A percentile compares a stretch with the other conserved stretches of the same genome.
Evolutionary conservation across 169 alveolate species (phyloP).

Genomic region (Plasmodium relictum): DNA sequence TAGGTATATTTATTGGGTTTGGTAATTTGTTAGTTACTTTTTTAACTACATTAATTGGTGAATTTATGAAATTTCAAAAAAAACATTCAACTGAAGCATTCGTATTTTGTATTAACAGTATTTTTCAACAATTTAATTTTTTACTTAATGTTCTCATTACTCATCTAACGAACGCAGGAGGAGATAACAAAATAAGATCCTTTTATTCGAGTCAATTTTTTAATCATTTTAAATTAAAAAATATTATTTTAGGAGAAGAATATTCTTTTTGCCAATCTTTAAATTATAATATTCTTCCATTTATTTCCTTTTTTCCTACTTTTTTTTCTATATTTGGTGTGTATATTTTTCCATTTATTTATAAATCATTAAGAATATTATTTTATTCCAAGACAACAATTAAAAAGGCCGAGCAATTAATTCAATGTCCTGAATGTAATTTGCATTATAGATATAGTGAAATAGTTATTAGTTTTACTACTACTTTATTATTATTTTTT

Average conservation of each 20-base stretch:
- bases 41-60: constrained; percentile 51
- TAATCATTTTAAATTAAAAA: neutral
- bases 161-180: constrained; percentile 83
- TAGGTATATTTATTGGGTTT: constrained; percentile 77
- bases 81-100: constrained; percentile 76
- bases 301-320: constrained; percentile 28
- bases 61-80: constrained; percentile 64
- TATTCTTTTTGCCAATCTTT: constrained; percentile 29
- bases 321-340: constrained; percentile 33
- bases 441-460: constrained; percentile 56
- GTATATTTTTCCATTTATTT: constrained; percentile 26
- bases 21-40: constrained; percentile 79
- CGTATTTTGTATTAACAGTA: constrained; percentile 72
- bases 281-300: constrained; percentile 39
- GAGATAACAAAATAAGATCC: constrained; percentile 78
- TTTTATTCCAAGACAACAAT: constrained; percentile 5
- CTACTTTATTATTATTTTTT: constrained; percentile 28
- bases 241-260: constrained; percentile 44
- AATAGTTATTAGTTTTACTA: constrained; percentile 21
- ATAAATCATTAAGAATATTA: constrained; percentile 13
- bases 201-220: constrained; percentile 29
- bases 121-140: constrained; percentile 72
- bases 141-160: constrained; percentile 79
- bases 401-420: constrained; percentile 26
- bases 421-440: constrained; percentile 43